These are phyloP conservation scores for Ophiostoma sp. DNA, from an alignment of 2,329 filamentous ascomycete species.

Conservation along the genomic window DNA sequence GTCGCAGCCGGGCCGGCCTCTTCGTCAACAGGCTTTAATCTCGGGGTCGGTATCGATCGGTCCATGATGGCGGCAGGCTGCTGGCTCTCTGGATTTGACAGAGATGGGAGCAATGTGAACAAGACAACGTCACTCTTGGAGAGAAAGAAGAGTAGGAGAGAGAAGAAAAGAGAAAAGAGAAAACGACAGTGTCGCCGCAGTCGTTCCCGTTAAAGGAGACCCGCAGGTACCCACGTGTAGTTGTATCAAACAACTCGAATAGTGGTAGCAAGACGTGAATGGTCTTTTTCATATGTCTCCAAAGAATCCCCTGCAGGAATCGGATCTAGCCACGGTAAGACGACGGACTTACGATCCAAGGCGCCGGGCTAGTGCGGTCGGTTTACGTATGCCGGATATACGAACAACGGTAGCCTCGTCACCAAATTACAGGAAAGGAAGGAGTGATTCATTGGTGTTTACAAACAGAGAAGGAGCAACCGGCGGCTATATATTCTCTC, in stretches of 20 bases:
- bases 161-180: neutral
- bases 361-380: neutral
- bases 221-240: neutral
- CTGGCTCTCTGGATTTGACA: neutral
- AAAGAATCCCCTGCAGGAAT: neutral
- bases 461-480: neutral
- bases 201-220: neutral
- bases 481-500: neutral
- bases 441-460: neutral
- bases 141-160: neutral
- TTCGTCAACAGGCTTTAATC: neutral
- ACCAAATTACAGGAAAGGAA: neutral
- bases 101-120: neutral
- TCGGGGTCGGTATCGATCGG: neutral
- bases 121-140: neutral
- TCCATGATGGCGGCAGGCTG: neutral
- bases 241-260: neutral
- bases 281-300: neutral
- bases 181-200: neutral
- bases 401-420: neutral
- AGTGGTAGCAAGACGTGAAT: neutral
- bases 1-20: neutral
- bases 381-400: neutral
- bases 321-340: constrained; percentile 5
- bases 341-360: neutral